phyloP scores from a whole-genome alignment of 768 basidiomycete genomes.

The Suillus occidentalis region DNA sequence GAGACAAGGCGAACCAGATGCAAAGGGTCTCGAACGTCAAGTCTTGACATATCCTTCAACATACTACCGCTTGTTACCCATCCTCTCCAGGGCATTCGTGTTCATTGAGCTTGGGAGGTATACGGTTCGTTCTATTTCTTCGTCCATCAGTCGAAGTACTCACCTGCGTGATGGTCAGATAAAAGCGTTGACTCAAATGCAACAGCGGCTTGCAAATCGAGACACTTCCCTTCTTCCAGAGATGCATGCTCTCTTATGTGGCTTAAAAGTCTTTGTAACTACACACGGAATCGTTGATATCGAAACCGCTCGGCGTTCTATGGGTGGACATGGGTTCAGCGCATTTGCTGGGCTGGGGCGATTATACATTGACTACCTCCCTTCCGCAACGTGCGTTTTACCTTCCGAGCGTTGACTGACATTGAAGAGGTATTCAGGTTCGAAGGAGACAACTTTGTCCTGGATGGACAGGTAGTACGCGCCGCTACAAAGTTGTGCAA shows the following conservation, averaged over 20 bases:
- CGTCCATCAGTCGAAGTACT: not conserved
- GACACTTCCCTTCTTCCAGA: constrained; percentile 67
- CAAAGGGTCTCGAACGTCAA: constrained; percentile 60
- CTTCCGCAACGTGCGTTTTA: constrained; percentile 56
- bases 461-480: constrained; percentile 73
- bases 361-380: constrained; percentile 64
- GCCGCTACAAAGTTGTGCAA: constrained; percentile 63
- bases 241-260: constrained; percentile 69
- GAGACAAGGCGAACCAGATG: constrained; percentile 57
- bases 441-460: constrained; percentile 79
- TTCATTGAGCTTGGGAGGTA: constrained; percentile 63
- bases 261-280: constrained; percentile 62
- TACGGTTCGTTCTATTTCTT: constrained; percentile 41
- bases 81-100: constrained; percentile 67
- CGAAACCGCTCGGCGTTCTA: constrained; percentile 64
- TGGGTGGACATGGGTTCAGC: constrained; percentile 81
- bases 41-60: constrained; percentile 73
- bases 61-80: constrained; percentile 70
- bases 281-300: constrained; percentile 54
- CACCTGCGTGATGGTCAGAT: constrained; percentile 32
- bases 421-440: constrained; percentile 39
- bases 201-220: constrained; percentile 48
- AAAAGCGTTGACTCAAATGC: constrained; percentile 50
- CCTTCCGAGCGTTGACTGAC: not conserved
- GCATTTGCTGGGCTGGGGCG: constrained; percentile 65